Conservation (phyloP, 306 rosid genomes). For the Cicer arietinum region DNA sequence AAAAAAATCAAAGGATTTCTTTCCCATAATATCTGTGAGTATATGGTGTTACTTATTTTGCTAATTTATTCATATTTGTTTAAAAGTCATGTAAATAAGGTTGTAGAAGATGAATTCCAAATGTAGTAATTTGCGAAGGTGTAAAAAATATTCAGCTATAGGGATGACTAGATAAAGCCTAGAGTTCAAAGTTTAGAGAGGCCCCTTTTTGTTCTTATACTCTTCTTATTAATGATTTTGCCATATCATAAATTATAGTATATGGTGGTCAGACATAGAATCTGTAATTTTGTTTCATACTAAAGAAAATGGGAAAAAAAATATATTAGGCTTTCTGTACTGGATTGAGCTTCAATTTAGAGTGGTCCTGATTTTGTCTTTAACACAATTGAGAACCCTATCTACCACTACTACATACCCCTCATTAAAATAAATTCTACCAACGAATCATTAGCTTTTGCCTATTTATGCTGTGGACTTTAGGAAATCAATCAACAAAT, state of each 20-base stretch:
- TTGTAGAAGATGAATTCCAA: not conserved
- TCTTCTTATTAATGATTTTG: slow-evolving; percentile 29
- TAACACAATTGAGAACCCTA: too few species aligned
- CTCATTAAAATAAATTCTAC: too few species aligned
- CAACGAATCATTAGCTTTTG: too few species aligned
- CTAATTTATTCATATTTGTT: not conserved
- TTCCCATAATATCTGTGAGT: too few species aligned
- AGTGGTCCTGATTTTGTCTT: slow-evolving; percentile 4
- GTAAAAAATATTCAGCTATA: not conserved
- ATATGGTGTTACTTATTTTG: not conserved
- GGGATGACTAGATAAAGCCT: not conserved
- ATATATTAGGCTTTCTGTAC: not conserved
- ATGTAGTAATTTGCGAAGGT: not conserved
- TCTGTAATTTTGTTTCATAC: slow-evolving; percentile 38
- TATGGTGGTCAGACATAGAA: slow-evolving; percentile 5
- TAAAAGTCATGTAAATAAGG: not conserved
- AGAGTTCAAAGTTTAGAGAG: not conserved
- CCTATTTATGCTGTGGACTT: too few species aligned
- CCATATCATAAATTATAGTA: not conserved
- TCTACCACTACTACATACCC: too few species aligned
- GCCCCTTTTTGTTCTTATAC: not conserved
- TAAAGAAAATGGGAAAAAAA: slow-evolving; percentile 1
- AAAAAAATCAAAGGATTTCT: too few species aligned
- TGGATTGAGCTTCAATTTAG: not conserved
- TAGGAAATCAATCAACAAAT: too few species aligned